Evolutionary conservation across 192 early-diverging fungal genomes (phyloP), one percentile per base, ranked within the genome.

Genomic region (Backusella parvicylindrica): DNA sequence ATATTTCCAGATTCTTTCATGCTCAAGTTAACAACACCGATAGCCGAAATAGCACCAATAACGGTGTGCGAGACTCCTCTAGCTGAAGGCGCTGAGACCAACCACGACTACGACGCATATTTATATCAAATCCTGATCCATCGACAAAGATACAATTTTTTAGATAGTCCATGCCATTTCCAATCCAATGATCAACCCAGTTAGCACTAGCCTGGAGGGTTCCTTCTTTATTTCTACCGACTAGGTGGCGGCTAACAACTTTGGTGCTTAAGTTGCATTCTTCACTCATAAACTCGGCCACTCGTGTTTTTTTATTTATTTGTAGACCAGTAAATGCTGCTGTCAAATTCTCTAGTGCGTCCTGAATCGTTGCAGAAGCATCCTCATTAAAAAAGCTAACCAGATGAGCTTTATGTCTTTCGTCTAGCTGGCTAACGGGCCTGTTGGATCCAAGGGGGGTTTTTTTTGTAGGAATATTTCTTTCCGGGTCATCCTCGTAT

Each of bases 201-300:
- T 37, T 36, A 67, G 35, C 65, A 67, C 65, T 32, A 18, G 35
- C 65, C 35, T 67, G 65, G 37, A 67, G 65, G 18, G 65, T 13
- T 18, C 35, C 37, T 68, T 41, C 67, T 41, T 68, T 68, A 36
- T 68, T 68, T 68, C 36, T 68, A 68, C 67, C 67, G 41, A 68
- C 37, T 41, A 37, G 38, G 35, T 68, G 67, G 38, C 67, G 67
- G 18, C 67, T 68, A 41, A 68, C 38, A 68, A 40, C 67, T 68
- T 68, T 68, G 67, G 26, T 56, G 53, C 33, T 68, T 68, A 68
- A n/a, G 38, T 68, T 68, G 36, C 67, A 68, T 37, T 68, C 67
- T 68, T 68, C 67, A 41, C 67, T 68, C 67, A 68, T 68, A 41
- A 68, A 12, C 67, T 68, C 67, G 21, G 67, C 67, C 37, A 64